Base-by-base conservation (phyloP, 768 basidiomycete species). In the Coprinellus micaceus region DNA sequence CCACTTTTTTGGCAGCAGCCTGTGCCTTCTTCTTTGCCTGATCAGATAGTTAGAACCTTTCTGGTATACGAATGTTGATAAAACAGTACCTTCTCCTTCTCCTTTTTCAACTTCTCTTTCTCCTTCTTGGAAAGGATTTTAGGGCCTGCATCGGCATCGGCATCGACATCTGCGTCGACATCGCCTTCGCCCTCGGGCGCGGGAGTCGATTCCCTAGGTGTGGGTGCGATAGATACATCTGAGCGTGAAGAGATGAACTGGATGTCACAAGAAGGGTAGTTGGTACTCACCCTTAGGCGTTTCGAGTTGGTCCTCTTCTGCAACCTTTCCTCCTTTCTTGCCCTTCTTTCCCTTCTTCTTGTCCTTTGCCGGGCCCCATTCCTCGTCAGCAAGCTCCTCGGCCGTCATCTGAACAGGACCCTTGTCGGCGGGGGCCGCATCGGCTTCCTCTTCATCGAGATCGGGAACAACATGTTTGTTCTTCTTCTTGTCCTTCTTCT, bases 51-150 rank as follows among this genome's bases (percentile, higher is more conserved):
- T 9, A 36, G 53, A 52, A 49, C 40, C 36, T 24, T n/a, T 36
- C 1, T 13, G 3, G 10, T 21, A 28, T 15, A 2, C 4, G 19
- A 10, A 21, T 50, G 58, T 33, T 33, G 33, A 33, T 10, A 13
- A 37, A 24, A 54, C 43, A 65, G 47, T 33, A 88, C 94, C 88
- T 97, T 97, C 76, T 97, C 94, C 51, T 85, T 84, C 73, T 98
- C 95, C 75, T 98, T 98, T 83, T 98, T 98, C 58, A 96, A 76
- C 68, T 87, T 87, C 69, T 98, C 95, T 74, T 98, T 98, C 78
- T 98, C 92, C 69, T 96, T 97, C 76, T 98, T 98, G 17, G 88
- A 86, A 33, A 97, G 71, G 29, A 96, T 67, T 71, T 88, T 85
- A 3, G 76, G 75, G 13, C 82, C 90, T 48, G 71, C 85, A 28